Base-by-base conservation (phyloP, 768 basidiomycete genomes). In the Macrocybe gigantea region DNA sequence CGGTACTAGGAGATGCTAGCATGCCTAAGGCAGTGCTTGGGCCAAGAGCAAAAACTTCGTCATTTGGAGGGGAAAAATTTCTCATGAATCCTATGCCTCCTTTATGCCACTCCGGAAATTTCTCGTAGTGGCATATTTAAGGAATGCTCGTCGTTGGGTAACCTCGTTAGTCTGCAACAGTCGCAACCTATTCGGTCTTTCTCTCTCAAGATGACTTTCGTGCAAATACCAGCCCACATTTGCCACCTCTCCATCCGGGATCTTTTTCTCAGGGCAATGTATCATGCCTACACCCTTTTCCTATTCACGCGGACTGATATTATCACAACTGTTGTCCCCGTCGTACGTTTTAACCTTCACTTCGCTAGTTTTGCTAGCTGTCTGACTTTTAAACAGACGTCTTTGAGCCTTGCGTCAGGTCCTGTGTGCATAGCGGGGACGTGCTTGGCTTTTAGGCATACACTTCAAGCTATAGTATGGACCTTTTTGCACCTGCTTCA, bases 281-380 rank as follows among this genome's bases (percentile, higher is more conserved):
- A 59, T 41, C 53, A 63, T 43, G 52, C 50, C 44, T 47, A 42
- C 41, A 63, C 60, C 13, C 39, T 60, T 5, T 70, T 66, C 46
- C 66, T 73, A 32, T 75, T 77, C 60, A 71, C 66, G 14, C 67
- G 69, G 52, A 69, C 73, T 10, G 77, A 78, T 52, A 64, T 75
- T 51, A 64, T 71, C 47, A 76, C 75, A 0, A 72, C 68, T 3
- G 45, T 78, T 3, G 56, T 78, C 32, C 77, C 77, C 1, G 68
- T 75, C 49, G 77, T 77, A 49, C 51, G 73, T 55, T 11, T 11
- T 6, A 11, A 12, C n/a, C 1, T 34, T 31, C 44, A 33, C 5
- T 15, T 15, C 42, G 33, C 33, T 36, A 29, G 29, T 36, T 8
- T 22, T 45, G 30, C 44, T 34, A 13, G 31, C 12, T 14, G 32